These are phyloP conservation scores for Solanum stenotomum DNA, from an alignment of 257 asterid species.

Conservation along the genomic window DNA sequence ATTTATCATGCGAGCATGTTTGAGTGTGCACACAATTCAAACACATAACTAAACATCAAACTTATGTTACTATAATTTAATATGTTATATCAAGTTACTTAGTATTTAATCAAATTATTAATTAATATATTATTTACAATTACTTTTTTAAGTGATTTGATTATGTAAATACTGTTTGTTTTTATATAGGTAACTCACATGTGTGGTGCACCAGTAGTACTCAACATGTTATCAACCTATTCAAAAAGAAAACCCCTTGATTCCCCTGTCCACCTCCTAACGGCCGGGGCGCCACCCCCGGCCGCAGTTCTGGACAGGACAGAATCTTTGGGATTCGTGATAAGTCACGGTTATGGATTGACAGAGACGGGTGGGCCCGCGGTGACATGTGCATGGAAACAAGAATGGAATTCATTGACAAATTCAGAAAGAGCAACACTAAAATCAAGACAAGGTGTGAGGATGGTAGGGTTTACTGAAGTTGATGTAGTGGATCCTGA, in stretches of 20 bases:
- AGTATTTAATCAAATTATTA: too few species aligned
- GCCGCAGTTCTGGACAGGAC: neutral
- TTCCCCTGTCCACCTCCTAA: neutral
- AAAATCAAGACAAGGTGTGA: constrained; percentile 10
- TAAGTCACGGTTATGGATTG: constrained; percentile 8
- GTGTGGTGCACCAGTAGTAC: constrained; percentile 2
- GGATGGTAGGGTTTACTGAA: neutral
- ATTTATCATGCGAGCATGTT: neutral
- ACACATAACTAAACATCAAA: neutral
- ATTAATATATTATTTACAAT: neutral
- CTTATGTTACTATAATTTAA: neutral
- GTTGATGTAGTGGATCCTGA: constrained; percentile 2
- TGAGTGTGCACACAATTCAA: neutral
- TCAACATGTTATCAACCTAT: constrained; percentile 1
- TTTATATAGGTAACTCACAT: neutral
- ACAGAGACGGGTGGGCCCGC: constrained; percentile 1
- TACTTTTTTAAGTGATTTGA: neutral
- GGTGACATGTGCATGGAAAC: constrained; percentile 9
- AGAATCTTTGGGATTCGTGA: neutral
- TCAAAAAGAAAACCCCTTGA: neutral
- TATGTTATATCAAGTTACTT: neutral
- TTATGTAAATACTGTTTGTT: neutral
- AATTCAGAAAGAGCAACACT: neutral
- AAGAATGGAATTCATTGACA: neutral
- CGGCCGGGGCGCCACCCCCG: constrained; percentile 13